Evolutionary conservation across 2,329 filamentous ascomycete genomes (phyloP), one percentile per base, ranked within the genome.

Genomic region (Tolypocladium capitatum): DNA sequence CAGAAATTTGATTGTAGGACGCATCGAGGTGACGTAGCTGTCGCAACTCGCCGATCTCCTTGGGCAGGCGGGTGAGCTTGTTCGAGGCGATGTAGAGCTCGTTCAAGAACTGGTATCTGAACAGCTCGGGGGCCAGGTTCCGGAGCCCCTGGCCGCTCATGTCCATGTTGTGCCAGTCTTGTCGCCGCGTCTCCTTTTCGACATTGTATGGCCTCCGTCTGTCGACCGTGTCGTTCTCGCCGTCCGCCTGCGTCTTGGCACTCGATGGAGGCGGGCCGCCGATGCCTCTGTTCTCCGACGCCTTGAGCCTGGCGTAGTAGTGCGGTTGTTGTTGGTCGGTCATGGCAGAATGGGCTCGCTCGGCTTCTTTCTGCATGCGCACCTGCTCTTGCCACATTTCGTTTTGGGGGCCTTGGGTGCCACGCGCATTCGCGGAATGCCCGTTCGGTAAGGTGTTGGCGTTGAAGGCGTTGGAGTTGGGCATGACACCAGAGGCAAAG

Each of bases 61-160:
- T 71, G 13, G 91, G 89, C n/a, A 98, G 71, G 42, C 76, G 74
- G 28, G 81, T 81, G 50, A 98, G 76, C 63, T 89, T 90, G 73
- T 98, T 98, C 55, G 89, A 91, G 57, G 89, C 89, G 52, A 98
- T 80, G 64, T 94, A 96, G 30, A 98, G 78, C 66, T 94, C 91
- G 55, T 86, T 86, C 48, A 98, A 72, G 64, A 98, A 97, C 41
- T 76, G 76, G 67, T 97, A 98, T 55, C 78, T 75, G 69, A 97
- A 97, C 31, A 98, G 73, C 41, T 84, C 79, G 9, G 78, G 70
- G 1, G 89, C 82, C 31, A 98, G 73, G 50, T 88, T 86, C 55
- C 89, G 84, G 44, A 98, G 72, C 20, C 91, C 91, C 69, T 97
- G 92, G n/a, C 92, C 92, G 57, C 90, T 92, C 63, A 97, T 83